These are phyloP conservation scores for Nothopassalora personata DNA, from an alignment of 2,329 filamentous ascomycete genomes.

Conservation along the genomic window DNA sequence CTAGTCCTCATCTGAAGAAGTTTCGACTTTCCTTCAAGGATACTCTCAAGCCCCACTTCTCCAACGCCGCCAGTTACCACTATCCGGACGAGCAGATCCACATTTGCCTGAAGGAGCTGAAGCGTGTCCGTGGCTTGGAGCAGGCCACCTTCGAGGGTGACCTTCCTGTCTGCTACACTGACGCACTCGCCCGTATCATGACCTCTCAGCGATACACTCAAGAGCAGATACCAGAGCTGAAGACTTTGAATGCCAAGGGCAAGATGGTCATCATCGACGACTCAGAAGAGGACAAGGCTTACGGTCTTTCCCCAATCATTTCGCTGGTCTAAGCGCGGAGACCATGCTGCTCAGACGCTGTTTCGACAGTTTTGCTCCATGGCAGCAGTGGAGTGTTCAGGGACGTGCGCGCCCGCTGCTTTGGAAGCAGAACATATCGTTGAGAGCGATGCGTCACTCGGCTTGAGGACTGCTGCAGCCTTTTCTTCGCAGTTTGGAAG, in stretches of 20 bases:
- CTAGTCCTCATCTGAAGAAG: constrained; percentile 11
- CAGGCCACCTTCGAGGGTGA: constrained; percentile 24
- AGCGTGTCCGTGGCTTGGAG: constrained; percentile 19
- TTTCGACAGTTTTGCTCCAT: not conserved
- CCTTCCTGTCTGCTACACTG: constrained; percentile 21
- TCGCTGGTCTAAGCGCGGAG: not conserved
- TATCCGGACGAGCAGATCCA: constrained; percentile 27
- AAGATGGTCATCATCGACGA: constrained; percentile 8
- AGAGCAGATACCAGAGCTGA: constrained; percentile 11
- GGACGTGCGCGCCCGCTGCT: not conserved
- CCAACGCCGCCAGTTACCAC: not conserved
- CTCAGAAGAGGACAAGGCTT: constrained; percentile 1
- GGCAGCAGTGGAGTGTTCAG: not conserved
- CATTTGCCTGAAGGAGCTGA: constrained; percentile 16
- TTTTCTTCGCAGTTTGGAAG: too few relatives aligned
- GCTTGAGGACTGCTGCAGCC: not conserved
- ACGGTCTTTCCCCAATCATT: not conserved
- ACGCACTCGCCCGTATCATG: constrained; percentile 19
- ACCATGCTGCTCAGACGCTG: not conserved
- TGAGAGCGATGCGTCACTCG: not conserved
- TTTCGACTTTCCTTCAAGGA: constrained; percentile 23
- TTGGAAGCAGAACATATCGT: not conserved
- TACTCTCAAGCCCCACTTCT: constrained; percentile 16
- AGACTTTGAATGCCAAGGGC: constrained; percentile 5
- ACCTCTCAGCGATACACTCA: constrained; percentile 1